Conservation (phyloP, 305 asterid genomes). For the Fraxinus sp. region DNA sequence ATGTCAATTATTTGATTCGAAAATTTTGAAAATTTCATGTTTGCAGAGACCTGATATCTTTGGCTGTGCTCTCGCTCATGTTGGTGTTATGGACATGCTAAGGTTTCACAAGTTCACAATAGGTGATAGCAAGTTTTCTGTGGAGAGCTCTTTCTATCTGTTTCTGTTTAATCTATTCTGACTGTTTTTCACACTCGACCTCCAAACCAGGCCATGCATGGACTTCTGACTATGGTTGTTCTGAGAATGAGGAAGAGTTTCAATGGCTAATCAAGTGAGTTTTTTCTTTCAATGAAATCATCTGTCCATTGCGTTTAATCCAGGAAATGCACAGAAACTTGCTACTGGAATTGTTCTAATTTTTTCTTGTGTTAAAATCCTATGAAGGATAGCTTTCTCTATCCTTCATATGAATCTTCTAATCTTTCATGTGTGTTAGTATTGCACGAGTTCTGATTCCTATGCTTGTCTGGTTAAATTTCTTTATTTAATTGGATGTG, state of each 20-base stretch:
- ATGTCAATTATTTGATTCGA: background rate
- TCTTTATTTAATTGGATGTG: background rate
- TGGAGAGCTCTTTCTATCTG: background rate
- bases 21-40: conserved; percentile 14
- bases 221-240: conserved; percentile 86
- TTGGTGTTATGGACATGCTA: conserved; percentile 93
- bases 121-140: conserved; percentile 39
- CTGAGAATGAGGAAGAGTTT: conserved; percentile 84
- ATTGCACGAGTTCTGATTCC: background rate
- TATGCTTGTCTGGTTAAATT: background rate
- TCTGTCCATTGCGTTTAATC: background rate
- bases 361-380: background rate
- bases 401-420: background rate
- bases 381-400: background rate
- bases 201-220: conserved; percentile 74
- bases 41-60: conserved; percentile 83
- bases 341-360: background rate
- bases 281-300: background rate
- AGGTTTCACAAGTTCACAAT: conserved; percentile 88
- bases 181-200: background rate
- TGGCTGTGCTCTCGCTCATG: conserved; percentile 94
- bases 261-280: conserved; percentile 74
- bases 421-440: background rate
- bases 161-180: background rate
- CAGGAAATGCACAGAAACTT: background rate